Conservation (phyloP, 768 basidiomycete genomes). For the Leccinellum albellum region DNA sequence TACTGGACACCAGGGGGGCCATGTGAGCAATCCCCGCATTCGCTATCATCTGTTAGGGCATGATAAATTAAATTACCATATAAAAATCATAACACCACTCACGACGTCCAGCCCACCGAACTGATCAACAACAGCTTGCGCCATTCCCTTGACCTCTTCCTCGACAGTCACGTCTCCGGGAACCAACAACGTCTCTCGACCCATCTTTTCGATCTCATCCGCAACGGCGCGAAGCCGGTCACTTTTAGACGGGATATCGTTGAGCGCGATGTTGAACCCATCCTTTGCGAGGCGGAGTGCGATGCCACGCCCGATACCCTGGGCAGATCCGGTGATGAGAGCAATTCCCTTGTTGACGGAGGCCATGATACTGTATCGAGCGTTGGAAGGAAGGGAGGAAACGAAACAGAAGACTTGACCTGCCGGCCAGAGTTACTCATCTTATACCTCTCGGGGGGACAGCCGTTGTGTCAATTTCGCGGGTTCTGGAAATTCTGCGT, state of each 20-base stretch:
- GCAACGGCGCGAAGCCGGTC: slow-evolving; percentile 4
- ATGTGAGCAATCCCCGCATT: slow-evolving; percentile 2
- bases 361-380: background rate
- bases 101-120: slow-evolving; percentile 5
- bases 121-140: background rate
- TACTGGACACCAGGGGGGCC: background rate
- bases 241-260: slow-evolving; percentile 21
- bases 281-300: slow-evolving; percentile 15
- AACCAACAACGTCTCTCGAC: slow-evolving; percentile 10
- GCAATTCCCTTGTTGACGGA: slow-evolving; percentile 18
- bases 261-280: slow-evolving; percentile 26
- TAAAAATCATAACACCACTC: background rate
- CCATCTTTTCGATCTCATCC: slow-evolving; percentile 2
- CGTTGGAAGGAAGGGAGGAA: background rate
- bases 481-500: too few species aligned
- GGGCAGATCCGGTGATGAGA: slow-evolving; percentile 28
- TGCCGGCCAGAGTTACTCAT: too few species aligned
- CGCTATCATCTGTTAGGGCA: slow-evolving; percentile 10
- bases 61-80: background rate
- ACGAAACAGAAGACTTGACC: too few species aligned
- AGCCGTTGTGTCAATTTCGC: too few species aligned
- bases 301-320: slow-evolving; percentile 22
- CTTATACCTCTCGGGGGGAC: too few species aligned
- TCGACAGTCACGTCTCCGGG: slow-evolving; percentile 9
- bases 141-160: slow-evolving; percentile 2